Evolutionary conservation across 805 yeast species (phyloP).

Genomic region (Tanozyma kutaoensis): DNA sequence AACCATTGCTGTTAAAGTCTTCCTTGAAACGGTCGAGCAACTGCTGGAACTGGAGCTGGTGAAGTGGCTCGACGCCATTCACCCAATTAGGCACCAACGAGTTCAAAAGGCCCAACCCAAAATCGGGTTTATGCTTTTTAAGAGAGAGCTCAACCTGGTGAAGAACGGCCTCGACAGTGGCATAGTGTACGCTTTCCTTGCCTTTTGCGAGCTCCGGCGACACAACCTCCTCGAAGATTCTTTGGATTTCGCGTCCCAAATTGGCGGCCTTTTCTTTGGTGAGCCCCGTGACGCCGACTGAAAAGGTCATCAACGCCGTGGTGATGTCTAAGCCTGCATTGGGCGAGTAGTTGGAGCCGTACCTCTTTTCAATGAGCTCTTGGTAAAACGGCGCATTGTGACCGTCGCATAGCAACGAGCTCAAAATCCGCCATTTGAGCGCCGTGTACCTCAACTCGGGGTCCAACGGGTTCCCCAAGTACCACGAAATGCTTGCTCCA

Average conservation of each 20-base stretch:
- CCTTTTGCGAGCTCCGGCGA: slow-evolving; percentile 15
- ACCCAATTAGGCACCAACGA: slow-evolving; percentile 78
- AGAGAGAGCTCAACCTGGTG: slow-evolving; percentile 78
- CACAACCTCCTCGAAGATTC: slow-evolving; percentile 30
- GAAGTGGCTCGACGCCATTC: slow-evolving; percentile 67
- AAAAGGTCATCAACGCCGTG: slow-evolving; percentile 63
- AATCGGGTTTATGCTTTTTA: slow-evolving; percentile 80
- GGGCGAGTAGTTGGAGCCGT: slow-evolving; percentile 76
- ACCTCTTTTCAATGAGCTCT: slow-evolving; percentile 70
- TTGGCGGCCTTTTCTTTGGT: slow-evolving; percentile 27
- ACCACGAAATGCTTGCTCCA: slow-evolving; percentile 83
- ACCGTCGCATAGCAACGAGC: slow-evolving; percentile 70
- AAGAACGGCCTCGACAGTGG: slow-evolving; percentile 66
- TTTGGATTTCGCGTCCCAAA: slow-evolving; percentile 34
- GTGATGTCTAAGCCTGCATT: slow-evolving; percentile 82
- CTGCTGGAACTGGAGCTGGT: slow-evolving; percentile 50
- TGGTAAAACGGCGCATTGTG: slow-evolving; percentile 87
- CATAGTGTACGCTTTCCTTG: slow-evolving; percentile 11
- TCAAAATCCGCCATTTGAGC: slow-evolving; percentile 58
- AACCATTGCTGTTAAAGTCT: slow-evolving; percentile 40
- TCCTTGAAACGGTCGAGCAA: slow-evolving; percentile 44
- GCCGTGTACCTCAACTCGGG: slow-evolving; percentile 45
- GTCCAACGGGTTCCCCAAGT: slow-evolving; percentile 54
- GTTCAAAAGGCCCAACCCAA: slow-evolving; percentile 69
- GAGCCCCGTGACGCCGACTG: slow-evolving; percentile 78